Evolutionary conservation across 192 early-diverging fungal genomes (phyloP).

Genomic region (Helicostylum pulchrum): DNA sequence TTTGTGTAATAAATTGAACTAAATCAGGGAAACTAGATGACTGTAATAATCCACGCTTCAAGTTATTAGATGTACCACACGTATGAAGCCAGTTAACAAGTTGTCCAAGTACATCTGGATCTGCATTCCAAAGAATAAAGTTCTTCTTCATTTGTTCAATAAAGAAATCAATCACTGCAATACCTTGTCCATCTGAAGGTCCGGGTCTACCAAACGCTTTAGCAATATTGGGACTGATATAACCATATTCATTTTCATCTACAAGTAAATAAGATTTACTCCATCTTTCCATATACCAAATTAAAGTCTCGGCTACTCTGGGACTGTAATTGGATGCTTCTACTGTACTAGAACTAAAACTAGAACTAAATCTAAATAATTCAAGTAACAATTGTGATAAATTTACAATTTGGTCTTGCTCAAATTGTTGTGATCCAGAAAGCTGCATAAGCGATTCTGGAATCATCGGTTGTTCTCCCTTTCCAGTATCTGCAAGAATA

Average conservation of each 20-base stretch:
- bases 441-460: slow-evolving; percentile 59
- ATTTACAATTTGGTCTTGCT: slow-evolving; percentile 49
- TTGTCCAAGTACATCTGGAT: slow-evolving; percentile 64
- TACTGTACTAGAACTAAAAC: slow-evolving; percentile 41
- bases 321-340: slow-evolving; percentile 68
- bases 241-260: slow-evolving; percentile 53
- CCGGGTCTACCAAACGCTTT: slow-evolving; percentile 52
- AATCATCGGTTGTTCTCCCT: slow-evolving; percentile 68
- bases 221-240: slow-evolving; percentile 48
- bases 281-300: slow-evolving; percentile 79
- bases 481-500: slow-evolving; percentile 62
- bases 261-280: slow-evolving; percentile 66
- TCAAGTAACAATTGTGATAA: slow-evolving; percentile 49
- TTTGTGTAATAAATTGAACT: slow-evolving; percentile 57
- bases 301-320: slow-evolving; percentile 61
- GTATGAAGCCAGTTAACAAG: slow-evolving; percentile 43
- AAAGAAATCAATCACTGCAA: slow-evolving; percentile 57
- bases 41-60: slow-evolving; percentile 47
- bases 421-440: slow-evolving; percentile 42
- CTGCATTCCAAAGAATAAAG: slow-evolving; percentile 67
- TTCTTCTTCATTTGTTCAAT: slow-evolving; percentile 56
- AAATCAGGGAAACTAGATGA: slow-evolving; percentile 57
- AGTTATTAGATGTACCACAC: slow-evolving; percentile 34
- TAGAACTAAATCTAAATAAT: slow-evolving; percentile 50
- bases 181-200: slow-evolving; percentile 53